These are phyloP conservation scores for Cicer pinnatifidum DNA, from an alignment of 306 rosid species.

Conservation along the genomic window DNA sequence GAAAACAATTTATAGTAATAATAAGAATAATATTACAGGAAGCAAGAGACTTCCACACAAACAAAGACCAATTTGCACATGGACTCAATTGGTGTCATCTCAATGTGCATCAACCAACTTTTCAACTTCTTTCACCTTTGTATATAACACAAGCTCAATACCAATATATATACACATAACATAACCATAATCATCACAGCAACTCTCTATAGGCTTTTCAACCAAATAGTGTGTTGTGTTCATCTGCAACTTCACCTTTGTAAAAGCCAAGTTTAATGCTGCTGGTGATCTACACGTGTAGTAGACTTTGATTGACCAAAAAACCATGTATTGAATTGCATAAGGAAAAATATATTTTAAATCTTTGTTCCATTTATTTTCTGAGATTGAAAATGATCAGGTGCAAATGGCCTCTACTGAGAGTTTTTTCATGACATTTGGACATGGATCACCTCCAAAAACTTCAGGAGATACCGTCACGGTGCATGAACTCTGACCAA, in stretches of 20 bases:
- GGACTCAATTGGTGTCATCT: constrained; percentile 67
- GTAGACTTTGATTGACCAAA: constrained; percentile 42
- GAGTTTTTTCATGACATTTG: constrained; percentile 89
- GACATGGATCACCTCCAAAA: constrained; percentile 99
- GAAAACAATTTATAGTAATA: neutral
- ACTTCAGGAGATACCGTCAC: constrained; percentile 77
- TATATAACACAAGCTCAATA: constrained; percentile 43
- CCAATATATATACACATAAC: constrained; percentile 53
- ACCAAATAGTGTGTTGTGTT: constrained; percentile 80
- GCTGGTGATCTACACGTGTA: constrained; percentile 47
- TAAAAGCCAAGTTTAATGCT: constrained; percentile 65
- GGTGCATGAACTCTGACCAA: constrained; percentile 79
- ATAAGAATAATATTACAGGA: constrained; percentile 48
- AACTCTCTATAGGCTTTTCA: constrained; percentile 58
- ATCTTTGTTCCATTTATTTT: constrained; percentile 45
- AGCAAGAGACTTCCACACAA: constrained; percentile 64
- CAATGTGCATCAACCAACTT: constrained; percentile 57
- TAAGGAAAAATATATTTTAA: constrained; percentile 33
- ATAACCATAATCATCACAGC: constrained; percentile 55
- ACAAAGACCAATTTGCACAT: constrained; percentile 58
- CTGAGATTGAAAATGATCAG: constrained; percentile 54
- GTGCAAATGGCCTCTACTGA: constrained; percentile 89
- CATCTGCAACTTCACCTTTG: constrained; percentile 89
- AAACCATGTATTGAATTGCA: constrained; percentile 38
- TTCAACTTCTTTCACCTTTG: constrained; percentile 40